phyloP scores from a whole-genome alignment of 2,329 filamentous ascomycete species.

The Botryosphaeria agaves region DNA sequence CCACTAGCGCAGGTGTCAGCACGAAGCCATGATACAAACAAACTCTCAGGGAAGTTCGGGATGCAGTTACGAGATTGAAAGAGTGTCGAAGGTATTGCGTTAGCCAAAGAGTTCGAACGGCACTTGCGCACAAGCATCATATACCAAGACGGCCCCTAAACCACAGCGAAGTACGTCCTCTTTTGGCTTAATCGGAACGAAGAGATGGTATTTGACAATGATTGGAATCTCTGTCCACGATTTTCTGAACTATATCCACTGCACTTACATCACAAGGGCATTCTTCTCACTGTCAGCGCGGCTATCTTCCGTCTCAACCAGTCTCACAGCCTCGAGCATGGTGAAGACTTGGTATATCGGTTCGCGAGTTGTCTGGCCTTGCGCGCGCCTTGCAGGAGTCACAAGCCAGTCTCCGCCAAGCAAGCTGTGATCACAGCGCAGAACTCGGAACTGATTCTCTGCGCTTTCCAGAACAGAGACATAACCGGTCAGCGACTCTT shows the following conservation, averaged over 20 bases:
- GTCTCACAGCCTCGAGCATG: constrained; percentile 79
- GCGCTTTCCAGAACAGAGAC: constrained; percentile 73
- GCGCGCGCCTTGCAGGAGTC: constrained; percentile 20
- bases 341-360: constrained; percentile 94
- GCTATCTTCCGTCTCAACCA: constrained; percentile 41
- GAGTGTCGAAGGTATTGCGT: too few species aligned
- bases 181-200: too few species aligned
- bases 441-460: constrained; percentile 53
- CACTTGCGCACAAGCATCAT: too few species aligned
- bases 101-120: too few species aligned
- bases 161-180: too few species aligned
- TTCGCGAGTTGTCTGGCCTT: constrained; percentile 45
- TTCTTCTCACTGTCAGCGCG: constrained; percentile 47
- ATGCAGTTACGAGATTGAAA: too few species aligned
- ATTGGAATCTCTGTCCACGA: too few species aligned
- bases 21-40: too few species aligned
- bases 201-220: too few species aligned
- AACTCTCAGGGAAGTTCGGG: too few species aligned
- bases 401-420: constrained; percentile 82
- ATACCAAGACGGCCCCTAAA: too few species aligned
- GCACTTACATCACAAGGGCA: constrained; percentile 66
- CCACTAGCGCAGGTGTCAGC: constrained; percentile 42
- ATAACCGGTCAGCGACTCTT: constrained; percentile 81
- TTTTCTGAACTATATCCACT: too few species aligned
- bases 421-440: constrained; percentile 89